Percentiles rank a stretch among this genome's conserved stretches.
Conservation (phyloP, 148 eudicot species). For the Cornus suecica region DNA sequence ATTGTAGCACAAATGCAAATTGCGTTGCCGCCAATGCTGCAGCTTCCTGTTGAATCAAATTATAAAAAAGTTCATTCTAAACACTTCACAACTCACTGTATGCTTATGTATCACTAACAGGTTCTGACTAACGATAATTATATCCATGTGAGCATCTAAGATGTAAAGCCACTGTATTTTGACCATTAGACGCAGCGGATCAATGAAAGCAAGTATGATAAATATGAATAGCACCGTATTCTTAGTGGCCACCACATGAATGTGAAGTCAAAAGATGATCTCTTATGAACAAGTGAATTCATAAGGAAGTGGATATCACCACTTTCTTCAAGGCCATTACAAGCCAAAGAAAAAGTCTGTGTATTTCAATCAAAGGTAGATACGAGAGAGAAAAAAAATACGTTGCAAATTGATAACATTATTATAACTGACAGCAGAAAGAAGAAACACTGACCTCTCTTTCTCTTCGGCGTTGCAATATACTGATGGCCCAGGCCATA, state of each 20-base stretch:
- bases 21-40: constrained; percentile 83
- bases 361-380: not conserved
- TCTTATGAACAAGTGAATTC: not conserved
- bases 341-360: not conserved
- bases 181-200: not conserved
- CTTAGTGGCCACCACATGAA: not conserved
- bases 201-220: no score
- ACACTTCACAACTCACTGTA: not conserved
- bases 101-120: not conserved
- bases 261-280: not conserved
- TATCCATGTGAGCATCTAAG: not conserved
- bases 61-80: not conserved
- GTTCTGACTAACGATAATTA: not conserved
- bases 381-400: not conserved
- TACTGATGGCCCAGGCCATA: constrained; percentile 88
- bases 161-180: not conserved
- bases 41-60: constrained; percentile 50
- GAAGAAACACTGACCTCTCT: constrained; percentile 51
- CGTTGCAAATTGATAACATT: not conserved
- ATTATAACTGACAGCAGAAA: not conserved
- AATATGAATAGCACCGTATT: no score
- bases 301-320: not conserved
- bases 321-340: not conserved
- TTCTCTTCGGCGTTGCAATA: constrained; percentile 80
- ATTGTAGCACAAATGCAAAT: constrained; percentile 72